Evolutionary conservation across 441 rosid species (phyloP), one percentile per base, ranked within the genome.

Genomic region (Erodium moschatum): DNA sequence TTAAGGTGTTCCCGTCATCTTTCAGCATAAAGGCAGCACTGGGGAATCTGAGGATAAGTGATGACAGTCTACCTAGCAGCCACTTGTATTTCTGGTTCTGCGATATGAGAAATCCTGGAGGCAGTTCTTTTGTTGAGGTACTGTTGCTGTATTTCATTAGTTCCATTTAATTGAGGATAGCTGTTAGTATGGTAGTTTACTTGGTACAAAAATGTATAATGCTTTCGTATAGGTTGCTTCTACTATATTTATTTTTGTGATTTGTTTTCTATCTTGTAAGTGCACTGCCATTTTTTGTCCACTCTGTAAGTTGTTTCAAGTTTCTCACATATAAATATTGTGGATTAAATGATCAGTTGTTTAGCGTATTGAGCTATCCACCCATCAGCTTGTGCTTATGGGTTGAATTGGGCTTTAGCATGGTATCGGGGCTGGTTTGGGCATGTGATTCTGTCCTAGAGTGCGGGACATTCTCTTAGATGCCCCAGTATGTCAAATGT

Each of bases 91-190:
- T 83, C 81, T 86, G 96, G 99, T 86, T 89, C 60, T 95, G 99
- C 80, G 98, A 95, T 83, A 95, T 89, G 97, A 90, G 99, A 78
- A 88, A 92, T 83, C 93, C 97, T 40, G 96, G 97, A 68, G 97
- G 98, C 73, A 90, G 90, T 76, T 95, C 99, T 71, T 95, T 95
- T 81, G 95, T 95, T 75, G 98, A 95, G 95, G 99, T 95, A 77
- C 62, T 64, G 75, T 52, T 15, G 50, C 38, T 78, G 75, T 65
- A 68, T 3, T 64, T 58, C 18, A 27, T 66, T 68, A 38, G 65
- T 66, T 70, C 58, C 61, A 72, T 46, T 65, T 24, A 24, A 24
- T 24, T 0, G 27, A 24, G 27, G 27, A 24, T 24, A 24, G 27
- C 60, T 61, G 27, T 19, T 58, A 18, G 29, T 58, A 3, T 21